These are phyloP conservation scores for Phytophthora colocasiae DNA, from an alignment of 352 stramenopile genomes.

Conservation along the genomic window DNA sequence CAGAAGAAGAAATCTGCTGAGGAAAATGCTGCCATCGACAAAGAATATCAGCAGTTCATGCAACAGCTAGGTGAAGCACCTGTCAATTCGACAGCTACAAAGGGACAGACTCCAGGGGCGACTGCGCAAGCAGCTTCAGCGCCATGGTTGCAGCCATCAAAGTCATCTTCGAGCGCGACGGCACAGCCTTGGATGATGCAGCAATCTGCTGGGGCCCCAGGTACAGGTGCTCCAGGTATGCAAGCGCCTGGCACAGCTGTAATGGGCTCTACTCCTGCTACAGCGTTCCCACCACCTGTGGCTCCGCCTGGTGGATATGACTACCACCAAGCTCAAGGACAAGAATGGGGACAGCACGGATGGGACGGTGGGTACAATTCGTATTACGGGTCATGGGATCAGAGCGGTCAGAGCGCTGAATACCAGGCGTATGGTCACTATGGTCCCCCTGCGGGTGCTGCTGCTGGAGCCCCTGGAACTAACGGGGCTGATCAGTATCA, in stretches of 20 bases:
- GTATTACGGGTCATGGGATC: conserved; percentile 62
- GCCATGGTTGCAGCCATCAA: conserved; percentile 75
- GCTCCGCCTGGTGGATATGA: conserved; percentile 44
- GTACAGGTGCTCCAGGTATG: conserved; percentile 30
- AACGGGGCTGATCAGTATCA: conserved; percentile 48
- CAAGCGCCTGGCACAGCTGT: conserved; percentile 21
- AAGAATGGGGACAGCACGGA: conserved; percentile 46
- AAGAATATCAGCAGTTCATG: conserved; percentile 90
- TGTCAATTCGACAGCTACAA: conserved; percentile 66
- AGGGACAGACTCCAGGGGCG: conserved; percentile 24
- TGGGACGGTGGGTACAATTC: conserved; percentile 55
- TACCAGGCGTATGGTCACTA: conserved; percentile 56
- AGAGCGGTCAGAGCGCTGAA: conserved; percentile 32
- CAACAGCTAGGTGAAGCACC: conserved; percentile 85
- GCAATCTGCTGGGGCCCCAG: conserved; percentile 48
- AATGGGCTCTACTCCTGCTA: conserved; percentile 56
- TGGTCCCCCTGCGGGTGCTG: conserved; percentile 19
- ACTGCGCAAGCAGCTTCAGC: conserved; percentile 37
- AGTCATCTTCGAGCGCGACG: conserved; percentile 42
- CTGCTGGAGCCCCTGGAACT: conserved; percentile 30
- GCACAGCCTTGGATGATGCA: conserved; percentile 76
- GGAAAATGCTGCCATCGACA: conserved; percentile 81
- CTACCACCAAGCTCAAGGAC: conserved; percentile 43
- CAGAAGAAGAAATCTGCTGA: conserved; percentile 81
- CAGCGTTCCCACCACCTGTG: conserved; percentile 58